phyloP scores from a whole-genome alignment of 805 yeast genomes.

The Teunomyces lycoperdinae region DNA sequence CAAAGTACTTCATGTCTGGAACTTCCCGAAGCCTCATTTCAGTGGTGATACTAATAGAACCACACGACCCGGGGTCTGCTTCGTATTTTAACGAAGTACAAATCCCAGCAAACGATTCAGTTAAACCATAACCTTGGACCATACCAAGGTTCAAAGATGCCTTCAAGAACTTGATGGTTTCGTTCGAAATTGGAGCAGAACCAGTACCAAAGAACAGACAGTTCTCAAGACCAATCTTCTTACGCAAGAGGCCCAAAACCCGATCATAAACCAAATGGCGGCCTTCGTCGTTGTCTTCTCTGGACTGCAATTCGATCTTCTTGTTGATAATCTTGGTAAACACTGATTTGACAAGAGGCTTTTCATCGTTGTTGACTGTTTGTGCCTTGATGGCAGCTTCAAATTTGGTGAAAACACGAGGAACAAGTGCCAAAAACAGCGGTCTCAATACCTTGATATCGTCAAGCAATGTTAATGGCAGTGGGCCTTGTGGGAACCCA shows the following conservation, averaged over 20 bases:
- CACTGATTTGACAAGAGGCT: constrained; percentile 26
- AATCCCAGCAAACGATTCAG: constrained; percentile 62
- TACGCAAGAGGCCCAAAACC: constrained; percentile 25
- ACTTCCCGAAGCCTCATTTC: constrained; percentile 58
- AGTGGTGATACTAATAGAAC: constrained; percentile 52
- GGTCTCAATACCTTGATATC: constrained; percentile 30
- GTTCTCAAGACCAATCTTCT: constrained; percentile 35
- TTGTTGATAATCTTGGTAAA: constrained; percentile 28
- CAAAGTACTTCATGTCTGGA: constrained; percentile 56
- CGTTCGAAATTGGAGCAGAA: constrained; percentile 69
- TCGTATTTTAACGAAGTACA: constrained; percentile 43
- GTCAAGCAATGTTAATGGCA: constrained; percentile 26
- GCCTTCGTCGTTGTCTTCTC: constrained; percentile 21
- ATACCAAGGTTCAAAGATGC: constrained; percentile 59
- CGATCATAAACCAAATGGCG: constrained; percentile 30
- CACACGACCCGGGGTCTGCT: constrained; percentile 53
- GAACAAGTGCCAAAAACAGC: constrained; percentile 27
- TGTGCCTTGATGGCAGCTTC: constrained; percentile 51
- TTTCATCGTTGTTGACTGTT: constrained; percentile 32
- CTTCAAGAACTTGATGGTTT: constrained; percentile 58
- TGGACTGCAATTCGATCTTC: constrained; percentile 21
- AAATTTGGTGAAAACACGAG: constrained; percentile 38
- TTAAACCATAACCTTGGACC: constrained; percentile 72
- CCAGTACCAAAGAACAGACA: constrained; percentile 36
- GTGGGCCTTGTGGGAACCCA: constrained; percentile 31